Evolutionary conservation across 805 yeast genomes (phyloP), one percentile per base, ranked within the genome.

Genomic region (Saccharomyces jurei): DNA sequence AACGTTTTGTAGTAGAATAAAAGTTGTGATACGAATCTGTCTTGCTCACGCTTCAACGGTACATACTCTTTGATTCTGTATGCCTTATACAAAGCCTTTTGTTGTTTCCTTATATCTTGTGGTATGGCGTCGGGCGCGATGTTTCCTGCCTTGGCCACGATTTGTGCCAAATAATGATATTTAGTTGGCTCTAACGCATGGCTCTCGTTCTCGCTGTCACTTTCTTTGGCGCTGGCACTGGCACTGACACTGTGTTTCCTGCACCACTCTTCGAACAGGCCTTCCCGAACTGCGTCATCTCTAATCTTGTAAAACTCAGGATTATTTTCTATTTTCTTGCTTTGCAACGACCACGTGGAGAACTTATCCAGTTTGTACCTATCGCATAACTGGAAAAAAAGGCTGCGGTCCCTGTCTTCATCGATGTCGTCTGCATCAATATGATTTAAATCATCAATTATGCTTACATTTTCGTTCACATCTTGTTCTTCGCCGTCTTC

Each of bases 221-320:
- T 58, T 6, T 50, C 52, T 8, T 50, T 50, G 6, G 51, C 49
- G 8, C 44, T n/a, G n/a, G n/a, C n/a, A n/a, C n/a, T 29, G 0
- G 50, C 52, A 8, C 50, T 41, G 1, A 26, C n/a, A 36, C 31
- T 54, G 21, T 49, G 31, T n/a, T 17, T 25, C 27, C 51, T 63
- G 54, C 75, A 65, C 86, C 87, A 82, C 28, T 68, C 62, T 47
- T 78, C 77, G 61, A 77, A 82, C 1, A 74, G 59, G 1, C 63
- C 69, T 50, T 68, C 70, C 36, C 83, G 66, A 8, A 62, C 60
- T 21, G 63, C 57, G 46, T 74, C 71, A 27, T 70, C 62, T 6
- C 68, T 67, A 21, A 79, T 54, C 1, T 56, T 52, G 26, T 69
- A 64, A 60, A 72, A 81, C 11, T 73, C 58, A 4, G 76, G 74